These are phyloP conservation scores for Daedaleopsis nitida DNA, from an alignment of 768 basidiomycete genomes.

Conservation along the genomic window DNA sequence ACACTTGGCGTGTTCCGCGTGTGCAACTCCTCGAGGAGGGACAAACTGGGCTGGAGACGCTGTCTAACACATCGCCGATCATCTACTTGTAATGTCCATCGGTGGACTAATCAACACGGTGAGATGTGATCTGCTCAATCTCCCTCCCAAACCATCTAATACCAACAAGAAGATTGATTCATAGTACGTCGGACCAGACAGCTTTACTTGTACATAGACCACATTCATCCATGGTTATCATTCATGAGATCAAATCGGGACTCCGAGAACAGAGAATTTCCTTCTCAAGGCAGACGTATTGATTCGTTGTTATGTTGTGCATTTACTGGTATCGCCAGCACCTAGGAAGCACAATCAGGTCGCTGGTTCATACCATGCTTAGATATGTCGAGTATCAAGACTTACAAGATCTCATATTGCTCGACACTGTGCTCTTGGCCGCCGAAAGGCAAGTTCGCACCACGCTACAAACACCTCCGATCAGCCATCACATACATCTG, in stretches of 20 bases:
- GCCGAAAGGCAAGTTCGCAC: conserved; percentile 43
- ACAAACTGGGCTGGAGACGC: conserved; percentile 19
- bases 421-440: conserved; percentile 40
- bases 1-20: conserved; percentile 65
- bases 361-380: too few species aligned
- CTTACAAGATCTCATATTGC: conserved; percentile 48
- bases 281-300: too few species aligned
- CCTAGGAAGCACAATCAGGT: conserved; percentile 26
- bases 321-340: conserved; percentile 37
- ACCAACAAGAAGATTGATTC: too few species aligned
- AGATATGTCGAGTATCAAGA: not conserved
- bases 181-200: too few species aligned
- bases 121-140: too few species aligned
- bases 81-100: not conserved
- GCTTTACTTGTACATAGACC: not conserved
- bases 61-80: not conserved
- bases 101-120: too few species aligned
- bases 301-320: not conserved
- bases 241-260: not conserved
- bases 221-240: not conserved
- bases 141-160: too few species aligned
- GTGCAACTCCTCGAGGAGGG: conserved; percentile 55
- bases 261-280: too few species aligned
- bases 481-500: not conserved
- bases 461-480: conserved; percentile 33